Conservation (phyloP, 2,329 filamentous ascomycete genomes). For the Pseudopyricularia javanii region DNA sequence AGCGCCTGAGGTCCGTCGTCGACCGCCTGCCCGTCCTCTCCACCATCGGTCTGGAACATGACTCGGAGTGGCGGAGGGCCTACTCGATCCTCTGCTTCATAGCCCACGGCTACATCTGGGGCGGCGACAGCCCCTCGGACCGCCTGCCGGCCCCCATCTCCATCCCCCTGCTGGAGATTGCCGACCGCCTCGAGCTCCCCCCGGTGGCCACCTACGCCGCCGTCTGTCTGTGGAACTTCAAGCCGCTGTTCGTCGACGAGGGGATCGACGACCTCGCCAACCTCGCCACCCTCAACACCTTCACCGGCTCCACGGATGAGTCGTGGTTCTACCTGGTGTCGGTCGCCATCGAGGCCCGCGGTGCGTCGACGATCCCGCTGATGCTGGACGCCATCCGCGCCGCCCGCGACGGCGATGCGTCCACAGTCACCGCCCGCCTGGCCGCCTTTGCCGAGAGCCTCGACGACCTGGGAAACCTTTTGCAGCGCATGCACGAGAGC, state of each 20-base stretch:
- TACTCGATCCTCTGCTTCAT: constrained; percentile 87
- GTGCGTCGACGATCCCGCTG: constrained; percentile 72
- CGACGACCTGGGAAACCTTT: constrained; percentile 66
- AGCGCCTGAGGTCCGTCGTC: constrained; percentile 67
- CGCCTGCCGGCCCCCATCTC: constrained; percentile 70
- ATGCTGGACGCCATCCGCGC: constrained; percentile 83
- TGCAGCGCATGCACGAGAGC: constrained; percentile 87
- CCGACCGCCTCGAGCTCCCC: constrained; percentile 68
- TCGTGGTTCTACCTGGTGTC: constrained; percentile 98
- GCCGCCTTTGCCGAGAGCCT: constrained; percentile 73
- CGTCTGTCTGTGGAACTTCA: constrained; percentile 93
- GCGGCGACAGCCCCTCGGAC: constrained; percentile 67
- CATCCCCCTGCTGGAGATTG: constrained; percentile 68
- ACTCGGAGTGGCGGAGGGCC: constrained; percentile 85
- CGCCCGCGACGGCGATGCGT: constrained; percentile 55
- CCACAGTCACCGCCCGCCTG: constrained; percentile 66
- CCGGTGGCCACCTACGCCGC: constrained; percentile 91
- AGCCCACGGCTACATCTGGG: constrained; percentile 93
- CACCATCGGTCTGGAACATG: constrained; percentile 67
- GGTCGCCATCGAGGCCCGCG: constrained; percentile 87
- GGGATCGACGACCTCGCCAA: constrained; percentile 76
- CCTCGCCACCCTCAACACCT: constrained; percentile 74
- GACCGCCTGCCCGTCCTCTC: constrained; percentile 74
- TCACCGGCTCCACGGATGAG: constrained; percentile 89
- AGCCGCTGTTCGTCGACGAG: constrained; percentile 76